phyloP scores from a whole-genome alignment of 2,329 filamentous ascomycete species.

The Aulographum hederae region DNA sequence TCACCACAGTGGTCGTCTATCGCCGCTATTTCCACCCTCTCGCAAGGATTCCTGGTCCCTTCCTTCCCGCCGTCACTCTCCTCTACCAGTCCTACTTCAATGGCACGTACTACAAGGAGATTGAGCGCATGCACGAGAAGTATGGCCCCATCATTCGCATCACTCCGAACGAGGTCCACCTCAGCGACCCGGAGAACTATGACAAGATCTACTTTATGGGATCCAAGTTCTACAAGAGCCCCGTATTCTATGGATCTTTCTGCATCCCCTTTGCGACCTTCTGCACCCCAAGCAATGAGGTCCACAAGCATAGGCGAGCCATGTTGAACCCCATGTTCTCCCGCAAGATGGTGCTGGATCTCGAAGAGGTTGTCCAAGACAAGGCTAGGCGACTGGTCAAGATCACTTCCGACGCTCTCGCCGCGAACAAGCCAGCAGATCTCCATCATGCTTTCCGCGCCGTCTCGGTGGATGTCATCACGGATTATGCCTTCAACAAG shows the following conservation, averaged over 20 bases:
- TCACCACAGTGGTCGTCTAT: constrained; percentile 2
- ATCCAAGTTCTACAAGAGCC: constrained; percentile 3
- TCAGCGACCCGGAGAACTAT: constrained; percentile 6
- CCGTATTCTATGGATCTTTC: constrained; percentile 6
- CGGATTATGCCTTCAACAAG: constrained; percentile 14
- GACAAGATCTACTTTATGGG: constrained; percentile 8
- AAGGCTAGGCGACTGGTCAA: constrained; percentile 9
- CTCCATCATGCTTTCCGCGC: constrained; percentile 11
- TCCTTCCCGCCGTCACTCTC: constrained; percentile 3
- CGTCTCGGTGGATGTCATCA: constrained; percentile 13
- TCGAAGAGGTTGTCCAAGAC: constrained; percentile 11
- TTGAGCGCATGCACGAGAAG: constrained; percentile 9
- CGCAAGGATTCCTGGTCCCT: constrained; percentile 5
- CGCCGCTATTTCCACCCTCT: constrained; percentile 6
- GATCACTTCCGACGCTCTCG: constrained; percentile 5
- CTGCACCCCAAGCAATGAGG: constrained; percentile 5
- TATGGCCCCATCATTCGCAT: constrained; percentile 9
- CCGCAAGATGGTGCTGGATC: constrained; percentile 10
- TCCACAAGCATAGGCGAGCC: constrained; percentile 6
- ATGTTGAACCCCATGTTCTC: constrained; percentile 14
- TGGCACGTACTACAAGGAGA: constrained; percentile 7
- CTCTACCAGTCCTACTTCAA: constrained; percentile 8
- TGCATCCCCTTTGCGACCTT: constrained; percentile 6
- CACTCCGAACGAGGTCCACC: constrained; percentile 7
- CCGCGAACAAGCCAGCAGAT: constrained; percentile 8